These are phyloP conservation scores for Plantago ovata DNA, from an alignment of 257 asterid species.

Conservation along the genomic window DNA sequence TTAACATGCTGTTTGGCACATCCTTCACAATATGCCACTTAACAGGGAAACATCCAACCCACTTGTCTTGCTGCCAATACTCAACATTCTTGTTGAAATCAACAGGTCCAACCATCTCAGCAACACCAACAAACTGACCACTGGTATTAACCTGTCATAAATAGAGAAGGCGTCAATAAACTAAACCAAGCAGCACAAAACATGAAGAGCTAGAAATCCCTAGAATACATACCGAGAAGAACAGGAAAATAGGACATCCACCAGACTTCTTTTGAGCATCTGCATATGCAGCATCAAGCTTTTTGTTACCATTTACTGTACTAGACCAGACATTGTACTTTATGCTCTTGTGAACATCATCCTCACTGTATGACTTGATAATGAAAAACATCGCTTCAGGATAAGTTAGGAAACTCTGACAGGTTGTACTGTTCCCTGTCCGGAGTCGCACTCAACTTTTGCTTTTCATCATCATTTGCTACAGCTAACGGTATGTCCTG, in stretches of 20 bases:
- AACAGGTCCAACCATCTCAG: slow-evolving; percentile 66
- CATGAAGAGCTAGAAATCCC: not conserved
- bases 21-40: slow-evolving; percentile 80
- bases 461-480: slow-evolving; percentile 33
- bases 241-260: slow-evolving; percentile 52
- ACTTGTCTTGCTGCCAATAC: slow-evolving; percentile 81
- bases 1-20: slow-evolving; percentile 49
- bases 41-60: slow-evolving; percentile 74
- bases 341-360: slow-evolving; percentile 48
- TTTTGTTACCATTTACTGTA: slow-evolving; percentile 57
- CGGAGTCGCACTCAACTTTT: slow-evolving; percentile 24
- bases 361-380: slow-evolving; percentile 53
- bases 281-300: slow-evolving; percentile 46
- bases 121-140: slow-evolving; percentile 75
- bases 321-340: slow-evolving; percentile 54
- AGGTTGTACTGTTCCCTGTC: slow-evolving; percentile 48
- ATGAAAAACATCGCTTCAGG: slow-evolving; percentile 31
- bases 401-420: slow-evolving; percentile 19
- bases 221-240: slow-evolving; percentile 48
- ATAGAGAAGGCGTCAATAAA: slow-evolving; percentile 5
- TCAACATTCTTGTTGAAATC: slow-evolving; percentile 62
- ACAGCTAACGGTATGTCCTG: slow-evolving; percentile 39
- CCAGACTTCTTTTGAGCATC: slow-evolving; percentile 40
- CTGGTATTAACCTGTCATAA: slow-evolving; percentile 53
- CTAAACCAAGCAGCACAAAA: not conserved